A percentile compares a stretch with the other conserved stretches of the same genome.
phyloP scores from a whole-genome alignment of 1,284 basidiomycete species.

The Waitea zeae region DNA sequence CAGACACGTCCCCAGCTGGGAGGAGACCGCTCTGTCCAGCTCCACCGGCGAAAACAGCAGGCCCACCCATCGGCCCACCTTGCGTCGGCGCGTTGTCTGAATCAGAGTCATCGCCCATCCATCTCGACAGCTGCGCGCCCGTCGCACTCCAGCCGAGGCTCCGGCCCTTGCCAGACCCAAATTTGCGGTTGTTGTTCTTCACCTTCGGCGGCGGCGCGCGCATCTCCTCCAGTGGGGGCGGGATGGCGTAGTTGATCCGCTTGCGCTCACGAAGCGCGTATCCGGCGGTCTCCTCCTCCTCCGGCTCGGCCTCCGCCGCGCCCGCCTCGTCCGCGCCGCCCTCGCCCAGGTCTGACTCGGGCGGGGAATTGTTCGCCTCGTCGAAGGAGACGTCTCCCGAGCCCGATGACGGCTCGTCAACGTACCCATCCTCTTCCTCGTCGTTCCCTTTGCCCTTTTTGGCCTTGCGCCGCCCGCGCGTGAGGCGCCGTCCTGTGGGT shows the following conservation, averaged over 20 bases:
- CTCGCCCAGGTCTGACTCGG: slow-evolving; percentile 22
- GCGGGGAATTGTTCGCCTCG: slow-evolving; percentile 30
- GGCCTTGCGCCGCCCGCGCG: slow-evolving; percentile 10
- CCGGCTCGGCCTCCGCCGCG: slow-evolving; percentile 18
- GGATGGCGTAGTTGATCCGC: slow-evolving; percentile 61
- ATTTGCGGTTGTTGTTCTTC: slow-evolving; percentile 15
- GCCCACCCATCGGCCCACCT: no score
- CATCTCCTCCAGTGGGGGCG: slow-evolving; percentile 55
- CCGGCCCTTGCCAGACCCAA: slow-evolving; percentile 20
- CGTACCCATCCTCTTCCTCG: slow-evolving; percentile 34
- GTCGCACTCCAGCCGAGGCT: slow-evolving; percentile 64
- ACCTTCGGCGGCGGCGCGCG: slow-evolving; percentile 23
- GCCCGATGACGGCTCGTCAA: slow-evolving; percentile 27
- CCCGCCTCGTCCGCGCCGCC: slow-evolving; percentile 26
- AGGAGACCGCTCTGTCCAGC: slow-evolving; percentile 31
- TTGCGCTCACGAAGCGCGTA: slow-evolving; percentile 47
- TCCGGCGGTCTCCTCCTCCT: slow-evolving; percentile 23
- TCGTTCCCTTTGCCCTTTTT: slow-evolving; percentile 10
- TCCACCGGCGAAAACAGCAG: slow-evolving; percentile 36
- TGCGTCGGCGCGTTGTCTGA: no score
- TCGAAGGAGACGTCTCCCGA: slow-evolving; percentile 42
- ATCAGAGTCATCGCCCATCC: slow-evolving; percentile 71
- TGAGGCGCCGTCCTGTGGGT: slow-evolving; percentile 10
- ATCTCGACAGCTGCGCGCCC: slow-evolving; percentile 54
- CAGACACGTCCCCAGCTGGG: slow-evolving; percentile 41